phyloP scores from a whole-genome alignment of 192 early-diverging fungal genomes.

The Backusella liffmaniae region DNA sequence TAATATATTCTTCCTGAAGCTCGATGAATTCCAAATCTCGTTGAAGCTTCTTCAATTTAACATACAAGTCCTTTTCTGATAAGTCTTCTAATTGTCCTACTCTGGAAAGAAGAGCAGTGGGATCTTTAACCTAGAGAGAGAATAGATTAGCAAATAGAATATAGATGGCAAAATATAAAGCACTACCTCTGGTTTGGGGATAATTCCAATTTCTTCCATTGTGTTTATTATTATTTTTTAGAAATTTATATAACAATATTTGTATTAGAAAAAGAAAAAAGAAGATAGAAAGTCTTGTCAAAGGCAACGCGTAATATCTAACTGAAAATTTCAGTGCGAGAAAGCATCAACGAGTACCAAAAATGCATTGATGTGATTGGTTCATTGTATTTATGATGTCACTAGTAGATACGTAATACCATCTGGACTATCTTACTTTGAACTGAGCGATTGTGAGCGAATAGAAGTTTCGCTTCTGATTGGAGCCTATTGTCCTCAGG shows the following conservation, averaged over 20 bases:
- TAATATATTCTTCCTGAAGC: constrained; percentile 99
- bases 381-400: neutral
- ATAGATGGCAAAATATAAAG: neutral
- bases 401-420: neutral
- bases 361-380: neutral
- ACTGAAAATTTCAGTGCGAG: neutral
- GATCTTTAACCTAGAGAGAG: constrained; percentile 19
- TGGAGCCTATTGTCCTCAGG: no score
- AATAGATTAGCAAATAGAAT: neutral
- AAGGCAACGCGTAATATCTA: neutral
- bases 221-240: neutral
- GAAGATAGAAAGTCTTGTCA: neutral
- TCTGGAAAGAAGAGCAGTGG: constrained; percentile 6
- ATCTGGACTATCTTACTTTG: neutral
- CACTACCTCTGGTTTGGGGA: constrained; percentile 18
- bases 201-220: constrained; percentile 22
- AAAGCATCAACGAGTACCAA: neutral
- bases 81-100: constrained; percentile 53
- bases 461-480: no score
- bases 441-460: neutral
- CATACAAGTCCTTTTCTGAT: constrained; percentile 86
- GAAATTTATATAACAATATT: neutral
- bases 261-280: neutral
- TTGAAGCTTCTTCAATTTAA: constrained; percentile 91
- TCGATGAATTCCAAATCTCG: constrained; percentile 94